Evolutionary conservation across 192 early-diverging fungal genomes (phyloP).

Genomic region (Globomyces pollinis-pini): DNA sequence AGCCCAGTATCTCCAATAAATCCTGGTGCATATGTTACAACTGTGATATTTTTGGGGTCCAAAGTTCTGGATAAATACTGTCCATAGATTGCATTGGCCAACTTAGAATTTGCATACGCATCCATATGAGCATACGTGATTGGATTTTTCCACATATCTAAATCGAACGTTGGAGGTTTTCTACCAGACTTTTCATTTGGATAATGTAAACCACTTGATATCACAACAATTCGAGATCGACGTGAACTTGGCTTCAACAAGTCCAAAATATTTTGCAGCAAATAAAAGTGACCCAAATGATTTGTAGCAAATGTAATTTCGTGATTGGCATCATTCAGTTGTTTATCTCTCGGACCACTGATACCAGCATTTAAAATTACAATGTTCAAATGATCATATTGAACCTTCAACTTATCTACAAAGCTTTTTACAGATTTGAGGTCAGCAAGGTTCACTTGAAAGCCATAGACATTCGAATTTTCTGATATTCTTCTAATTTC

Average conservation of each 20-base stretch:
- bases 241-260: too few relatives aligned
- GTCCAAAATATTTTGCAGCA: neutral
- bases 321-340: neutral
- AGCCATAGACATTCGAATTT: neutral
- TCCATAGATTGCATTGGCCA: neutral
- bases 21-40: constrained; percentile 11
- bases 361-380: constrained; percentile 17
- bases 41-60: neutral
- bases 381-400: neutral
- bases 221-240: neutral
- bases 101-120: neutral
- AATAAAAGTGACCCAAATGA: constrained; percentile 30
- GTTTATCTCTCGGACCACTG: neutral
- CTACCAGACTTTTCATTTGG: neutral
- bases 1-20: constrained; percentile 16
- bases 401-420: neutral
- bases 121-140: neutral
- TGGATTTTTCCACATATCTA: neutral
- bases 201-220: neutral
- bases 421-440: neutral
- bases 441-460: neutral
- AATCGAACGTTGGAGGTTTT: neutral
- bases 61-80: neutral
- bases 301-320: constrained; percentile 18
- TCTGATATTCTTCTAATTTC: neutral